phyloP scores from a whole-genome alignment of 306 rosid genomes.

The Citrullus amarus region DNA sequence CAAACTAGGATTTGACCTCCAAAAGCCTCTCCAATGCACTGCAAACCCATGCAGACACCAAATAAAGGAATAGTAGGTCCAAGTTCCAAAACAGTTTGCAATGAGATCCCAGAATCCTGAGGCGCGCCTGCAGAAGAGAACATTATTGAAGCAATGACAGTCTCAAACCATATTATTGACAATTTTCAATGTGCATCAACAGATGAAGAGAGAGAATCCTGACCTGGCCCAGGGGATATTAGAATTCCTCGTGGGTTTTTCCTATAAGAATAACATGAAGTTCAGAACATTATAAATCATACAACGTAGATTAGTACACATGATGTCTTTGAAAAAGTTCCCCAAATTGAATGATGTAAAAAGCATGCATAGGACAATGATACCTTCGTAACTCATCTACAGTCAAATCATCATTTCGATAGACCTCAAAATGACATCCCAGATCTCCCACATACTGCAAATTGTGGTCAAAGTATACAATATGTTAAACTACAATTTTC shows the following conservation, averaged over 20 bases:
- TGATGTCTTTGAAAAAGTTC: neutral
- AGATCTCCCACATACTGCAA: slow-evolving; percentile 80
- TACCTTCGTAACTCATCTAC: slow-evolving; percentile 39
- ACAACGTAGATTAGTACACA: neutral
- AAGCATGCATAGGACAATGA: neutral
- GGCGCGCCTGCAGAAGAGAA: slow-evolving; percentile 36
- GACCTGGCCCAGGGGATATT: slow-evolving; percentile 92
- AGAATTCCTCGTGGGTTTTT: slow-evolving; percentile 86
- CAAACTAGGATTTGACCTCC: slow-evolving; percentile 43
- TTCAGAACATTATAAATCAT: neutral
- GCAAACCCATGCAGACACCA: slow-evolving; percentile 98
- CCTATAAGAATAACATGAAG: slow-evolving; percentile 17
- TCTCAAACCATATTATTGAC: neutral
- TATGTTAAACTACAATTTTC: neutral
- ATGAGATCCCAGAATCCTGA: slow-evolving; percentile 78
- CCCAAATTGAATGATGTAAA: neutral
- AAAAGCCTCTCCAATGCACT: slow-evolving; percentile 97
- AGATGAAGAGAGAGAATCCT: slow-evolving; percentile 1
- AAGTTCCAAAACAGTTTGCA: slow-evolving; percentile 76
- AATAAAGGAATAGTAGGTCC: slow-evolving; percentile 70
- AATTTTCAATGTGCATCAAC: neutral
- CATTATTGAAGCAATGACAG: neutral
- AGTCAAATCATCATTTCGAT: slow-evolving; percentile 80
- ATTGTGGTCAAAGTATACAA: slow-evolving; percentile 11
- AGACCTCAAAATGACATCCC: slow-evolving; percentile 74